Base-by-base conservation (phyloP, 176 grass and related monocot genomes). In the Calamus simplicifolius region DNA sequence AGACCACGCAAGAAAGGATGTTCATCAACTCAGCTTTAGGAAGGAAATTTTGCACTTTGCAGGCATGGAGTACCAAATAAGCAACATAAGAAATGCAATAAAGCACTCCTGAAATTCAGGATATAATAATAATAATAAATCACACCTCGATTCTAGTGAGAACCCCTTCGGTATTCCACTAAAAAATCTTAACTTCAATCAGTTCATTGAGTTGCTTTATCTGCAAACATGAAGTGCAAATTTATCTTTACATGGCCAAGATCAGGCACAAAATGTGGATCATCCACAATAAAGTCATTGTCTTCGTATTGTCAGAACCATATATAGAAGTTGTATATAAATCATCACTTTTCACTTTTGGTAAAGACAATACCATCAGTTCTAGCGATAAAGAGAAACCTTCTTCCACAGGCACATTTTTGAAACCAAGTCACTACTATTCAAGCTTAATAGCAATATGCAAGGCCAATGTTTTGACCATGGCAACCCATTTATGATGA, bases 151-250 rank as follows among this genome's bases (percentile, higher is more conserved):
- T 85, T 80, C 79, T 88, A 49, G 87, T 85, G 16, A 97, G 87
- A 57, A 97, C 66, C 15, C 87, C 92, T 2, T 84, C 81, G 7
- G 87, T 97, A 67, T 97, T 97, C 93, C 93, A 97, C 56, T 97
- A 78, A 29, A 79, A 85, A 73, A 88, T 82, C 59, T 83, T 85
- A n/a, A 91, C 78, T 80, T 97, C 80, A 67, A 97, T 77, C 54
- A 87, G 84, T 48, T 91, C 87, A 25, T 83, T 79, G 27, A 92
- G 80, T 64, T 89, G 81, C 84, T 88, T 88, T 80, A 98, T 83
- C 87, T 98, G 75, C 35, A 43, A 43, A 43, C 8, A 73, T 43
- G 35, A 43, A 43, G 35, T 43, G 17, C 17, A 84, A 79, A 71
- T 5, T 57, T 26, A 69, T 15, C 25, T 30, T 19, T 15, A 15